A percentile compares a stretch with the other conserved stretches of the same genome.
phyloP scores from a whole-genome alignment of 371 early-diverging fungal genomes.

The Parasitella parasitica region DNA sequence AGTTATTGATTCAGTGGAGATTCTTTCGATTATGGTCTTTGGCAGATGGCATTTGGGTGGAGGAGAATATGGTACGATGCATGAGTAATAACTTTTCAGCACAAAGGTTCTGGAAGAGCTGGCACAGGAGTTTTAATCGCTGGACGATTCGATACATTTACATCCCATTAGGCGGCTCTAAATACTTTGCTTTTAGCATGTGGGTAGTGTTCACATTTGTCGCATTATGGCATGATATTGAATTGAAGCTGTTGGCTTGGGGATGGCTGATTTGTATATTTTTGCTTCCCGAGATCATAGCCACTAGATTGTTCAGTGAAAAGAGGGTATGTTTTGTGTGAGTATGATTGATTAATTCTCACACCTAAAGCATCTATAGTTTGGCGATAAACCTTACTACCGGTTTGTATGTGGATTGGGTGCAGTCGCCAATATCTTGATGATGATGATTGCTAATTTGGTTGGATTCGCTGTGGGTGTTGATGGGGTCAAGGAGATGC shows the following conservation, averaged over 20 bases:
- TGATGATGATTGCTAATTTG: constrained; percentile 94
- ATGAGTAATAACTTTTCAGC: constrained; percentile 91
- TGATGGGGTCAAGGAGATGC: constrained; percentile 78
- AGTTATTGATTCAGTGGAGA: constrained; percentile 88
- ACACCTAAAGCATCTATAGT: constrained; percentile 35
- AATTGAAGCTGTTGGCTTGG: constrained; percentile 87
- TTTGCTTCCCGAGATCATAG: constrained; percentile 81
- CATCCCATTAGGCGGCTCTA: constrained; percentile 85
- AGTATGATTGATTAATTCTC: background rate
- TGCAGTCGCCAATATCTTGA: constrained; percentile 78
- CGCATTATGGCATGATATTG: constrained; percentile 94
- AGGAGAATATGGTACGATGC: constrained; percentile 93
- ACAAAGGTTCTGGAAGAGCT: constrained; percentile 89
- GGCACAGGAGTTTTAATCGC: constrained; percentile 89
- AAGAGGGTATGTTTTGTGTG: constrained; percentile 36
- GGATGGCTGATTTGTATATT: constrained; percentile 89
- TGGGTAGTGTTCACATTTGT: constrained; percentile 92
- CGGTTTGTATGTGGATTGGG: constrained; percentile 82
- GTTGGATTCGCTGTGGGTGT: constrained; percentile 92
- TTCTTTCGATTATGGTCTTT: constrained; percentile 93
- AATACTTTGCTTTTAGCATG: constrained; percentile 64
- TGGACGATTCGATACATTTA: constrained; percentile 92
- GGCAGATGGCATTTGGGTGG: constrained; percentile 81
- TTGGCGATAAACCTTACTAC: constrained; percentile 65
- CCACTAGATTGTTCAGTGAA: constrained; percentile 58